Evolutionary conservation across 768 basidiomycete genomes (phyloP), one percentile per base, ranked within the genome.

Genomic region (Pleurotus ostreatus): DNA sequence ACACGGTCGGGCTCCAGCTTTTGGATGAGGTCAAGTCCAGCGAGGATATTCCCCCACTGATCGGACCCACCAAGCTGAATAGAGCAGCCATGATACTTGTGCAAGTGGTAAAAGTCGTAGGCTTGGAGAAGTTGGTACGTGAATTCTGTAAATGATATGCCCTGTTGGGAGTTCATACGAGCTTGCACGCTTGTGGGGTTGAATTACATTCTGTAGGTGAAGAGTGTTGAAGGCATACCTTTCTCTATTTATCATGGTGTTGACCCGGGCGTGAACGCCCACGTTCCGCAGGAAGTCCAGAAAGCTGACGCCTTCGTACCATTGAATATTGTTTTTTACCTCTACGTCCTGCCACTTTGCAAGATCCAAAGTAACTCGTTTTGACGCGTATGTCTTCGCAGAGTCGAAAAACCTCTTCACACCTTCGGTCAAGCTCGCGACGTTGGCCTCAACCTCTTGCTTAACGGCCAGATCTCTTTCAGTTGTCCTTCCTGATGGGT

Each of bases 61-160:
- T 99, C 97, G 0, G 94, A 95, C 8, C 97, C 97, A 48, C 97
- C 97, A 41, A 98, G 73, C 70, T 99, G 97, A 43, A 97, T 81
- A 12, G 82, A 81, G 69, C 96, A 98, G 3, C 76, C 77, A 52
- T 81, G 75, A 18, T 78, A 68, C 60, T 77, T 76, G 67, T 89
- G 73, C 7, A 99, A 78, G 62, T 85, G 76, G 61, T 88, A 81
- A 71, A 97, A 99, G 71, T 99, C 97, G 71, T 94, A 92, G 9
- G 94, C 97, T 73, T 99, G 97, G 23, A 99, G 79, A 20, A 99
- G 83, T 65, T 99, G 97, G 69, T 99, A 99, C 3, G 92, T 86
- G 72, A 99, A 98, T 68, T 99, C 97, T 16, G 95, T 94, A 74
- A 96, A 99, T n/a, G 95, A 97, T 59, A 98, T 87, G 45, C 96